phyloP scores from a whole-genome alignment of 2,329 filamentous ascomycete species.

The Diatrype stigma region DNA sequence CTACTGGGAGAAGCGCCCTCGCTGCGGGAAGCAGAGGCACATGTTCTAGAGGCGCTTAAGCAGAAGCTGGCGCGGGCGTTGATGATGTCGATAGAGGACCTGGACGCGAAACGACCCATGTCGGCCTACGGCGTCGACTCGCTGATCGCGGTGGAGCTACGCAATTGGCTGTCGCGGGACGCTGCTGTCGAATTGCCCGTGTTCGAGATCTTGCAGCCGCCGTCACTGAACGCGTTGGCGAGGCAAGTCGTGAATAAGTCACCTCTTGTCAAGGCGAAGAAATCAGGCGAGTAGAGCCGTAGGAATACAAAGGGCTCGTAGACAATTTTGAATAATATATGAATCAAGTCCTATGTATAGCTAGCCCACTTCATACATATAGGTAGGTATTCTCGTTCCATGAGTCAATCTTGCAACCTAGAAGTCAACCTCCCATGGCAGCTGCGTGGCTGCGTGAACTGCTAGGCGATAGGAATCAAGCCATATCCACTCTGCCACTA shows the following conservation, averaged over 20 bases:
- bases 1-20: background rate
- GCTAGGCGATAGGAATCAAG: too few relatives aligned
- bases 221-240: background rate
- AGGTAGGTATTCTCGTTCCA: too few relatives aligned
- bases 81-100: background rate
- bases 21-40: background rate
- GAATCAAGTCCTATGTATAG: too few relatives aligned
- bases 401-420: too few relatives aligned
- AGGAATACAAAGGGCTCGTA: background rate
- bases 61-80: background rate
- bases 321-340: background rate
- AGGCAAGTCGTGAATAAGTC: background rate
- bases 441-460: too few relatives aligned
- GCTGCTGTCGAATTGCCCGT: background rate
- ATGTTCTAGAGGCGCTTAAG: background rate
- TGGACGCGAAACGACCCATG: background rate
- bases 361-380: too few relatives aligned
- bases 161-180: background rate
- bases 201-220: conserved; percentile 1
- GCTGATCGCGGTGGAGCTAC: background rate
- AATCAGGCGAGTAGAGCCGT: background rate
- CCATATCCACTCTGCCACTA: too few relatives aligned
- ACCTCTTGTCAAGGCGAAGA: background rate
- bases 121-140: background rate
- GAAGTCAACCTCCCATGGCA: too few relatives aligned